phyloP scores from a whole-genome alignment of 768 basidiomycete species.

The Podaxis mareebaensis region DNA sequence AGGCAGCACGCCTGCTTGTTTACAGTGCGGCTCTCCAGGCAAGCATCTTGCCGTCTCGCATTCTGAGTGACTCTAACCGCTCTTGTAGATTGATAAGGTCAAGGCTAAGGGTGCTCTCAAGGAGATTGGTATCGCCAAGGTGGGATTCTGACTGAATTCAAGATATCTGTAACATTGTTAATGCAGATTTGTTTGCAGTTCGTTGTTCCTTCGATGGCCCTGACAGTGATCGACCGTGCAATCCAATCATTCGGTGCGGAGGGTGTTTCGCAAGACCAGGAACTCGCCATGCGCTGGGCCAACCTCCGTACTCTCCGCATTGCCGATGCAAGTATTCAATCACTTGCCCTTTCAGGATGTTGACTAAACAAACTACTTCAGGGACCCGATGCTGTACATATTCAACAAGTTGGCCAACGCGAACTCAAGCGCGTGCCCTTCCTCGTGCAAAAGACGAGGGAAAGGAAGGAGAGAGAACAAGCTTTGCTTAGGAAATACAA shows the following conservation, averaged over 20 bases:
- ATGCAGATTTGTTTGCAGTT: constrained; percentile 54
- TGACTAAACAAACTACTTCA: constrained; percentile 26
- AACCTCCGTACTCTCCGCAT: constrained; percentile 83
- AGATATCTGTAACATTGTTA: neutral
- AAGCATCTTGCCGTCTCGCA: constrained; percentile 15
- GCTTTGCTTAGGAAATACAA: constrained; percentile 59
- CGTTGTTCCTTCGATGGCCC: constrained; percentile 89
- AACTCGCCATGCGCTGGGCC: constrained; percentile 77
- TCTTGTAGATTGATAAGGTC: constrained; percentile 77
- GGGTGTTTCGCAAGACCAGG: constrained; percentile 88
- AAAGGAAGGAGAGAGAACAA: constrained; percentile 62
- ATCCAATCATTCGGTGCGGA: constrained; percentile 98
- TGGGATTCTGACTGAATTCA: constrained; percentile 27
- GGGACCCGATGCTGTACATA: constrained; percentile 90
- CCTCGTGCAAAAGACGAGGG: constrained; percentile 54
- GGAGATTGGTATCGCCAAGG: constrained; percentile 98
- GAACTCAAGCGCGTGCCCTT: constrained; percentile 79
- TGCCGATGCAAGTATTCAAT: constrained; percentile 64
- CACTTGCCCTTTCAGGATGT: constrained; percentile 7
- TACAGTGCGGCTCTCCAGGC: constrained; percentile 89
- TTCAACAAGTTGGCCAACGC: constrained; percentile 90
- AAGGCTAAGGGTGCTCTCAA: constrained; percentile 94
- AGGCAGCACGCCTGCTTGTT: constrained; percentile 83
- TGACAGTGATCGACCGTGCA: constrained; percentile 87
- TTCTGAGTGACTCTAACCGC: constrained; percentile 1